Base-by-base conservation (phyloP, 1,139 yeast genomes). In the Groenewaldozyma sp. region DNA sequence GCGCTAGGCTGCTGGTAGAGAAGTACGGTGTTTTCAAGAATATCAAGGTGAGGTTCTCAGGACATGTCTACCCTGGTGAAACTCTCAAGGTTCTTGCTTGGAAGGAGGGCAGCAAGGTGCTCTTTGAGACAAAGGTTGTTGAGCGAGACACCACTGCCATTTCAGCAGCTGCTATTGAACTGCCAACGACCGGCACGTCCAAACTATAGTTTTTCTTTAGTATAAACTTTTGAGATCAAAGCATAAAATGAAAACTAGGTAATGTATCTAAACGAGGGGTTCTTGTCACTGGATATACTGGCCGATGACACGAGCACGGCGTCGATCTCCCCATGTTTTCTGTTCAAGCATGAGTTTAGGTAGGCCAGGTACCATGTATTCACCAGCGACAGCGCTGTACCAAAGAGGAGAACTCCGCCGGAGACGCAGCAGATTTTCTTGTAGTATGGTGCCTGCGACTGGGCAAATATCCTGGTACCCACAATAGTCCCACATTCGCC, bases 1-100 rank as follows among this genome's bases (percentile, higher is more conserved):
- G 84, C 38, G 82, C 81, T 31, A 84, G 87, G 63, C 74, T 75
- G 13, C 70, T 91, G 53, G 71, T 73, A 55, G 95, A 87, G 54
- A 72, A 82, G 56, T 91, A 65, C 63, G 97, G 97, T 43, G 70
- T 74, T 35, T 83, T 82, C 63, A 74, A 73, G 57, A 95, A 87
- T 68, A 74, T 87, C 61, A 91, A 91, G 70, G 94, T 77, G 28
- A 78, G 97, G 60, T 91, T 91, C 61, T 75, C 94, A 26, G 91
- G 91, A 55, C 79, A 83, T 56, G 97, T 91, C 33, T 87, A 76
- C 76, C 97, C 97, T n/a, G 98, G 97, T 54, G 97, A 91, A 65
- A 81, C 86, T 24, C 71, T 91, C 60, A 73, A 72, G 56, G 77
- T 91, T 31, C 67, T 67, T 43, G 94, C 94, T 32, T 91, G 98